Evolutionary conservation across 179 eudicot species (phyloP).

Genomic region (Beta corolliflora): DNA sequence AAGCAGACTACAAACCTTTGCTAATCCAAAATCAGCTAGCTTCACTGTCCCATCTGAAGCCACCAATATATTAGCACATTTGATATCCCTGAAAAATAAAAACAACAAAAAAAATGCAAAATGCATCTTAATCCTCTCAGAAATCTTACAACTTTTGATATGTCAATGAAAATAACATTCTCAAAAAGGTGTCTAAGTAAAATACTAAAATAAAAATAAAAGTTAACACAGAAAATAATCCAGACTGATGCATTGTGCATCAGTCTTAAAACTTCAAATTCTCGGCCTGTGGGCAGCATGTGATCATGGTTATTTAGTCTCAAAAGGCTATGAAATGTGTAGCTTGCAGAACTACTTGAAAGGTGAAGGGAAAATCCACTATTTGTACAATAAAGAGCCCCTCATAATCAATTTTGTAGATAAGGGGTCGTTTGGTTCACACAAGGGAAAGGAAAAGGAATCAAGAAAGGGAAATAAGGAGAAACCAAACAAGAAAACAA

Average conservation of each 20-base stretch:
- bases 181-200: no score
- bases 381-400: neutral
- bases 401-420: no score
- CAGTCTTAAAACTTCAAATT: neutral
- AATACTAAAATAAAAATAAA: neutral
- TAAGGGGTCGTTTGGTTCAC: no score
- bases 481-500: no score
- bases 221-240: neutral
- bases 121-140: neutral
- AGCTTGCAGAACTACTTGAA: neutral
- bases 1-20: constrained; percentile 48
- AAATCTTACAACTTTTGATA: constrained; percentile 1
- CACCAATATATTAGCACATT: constrained; percentile 90
- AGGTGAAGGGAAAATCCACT: neutral
- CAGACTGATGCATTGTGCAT: neutral
- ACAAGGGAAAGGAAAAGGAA: neutral
- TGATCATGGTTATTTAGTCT: neutral
- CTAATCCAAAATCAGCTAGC: constrained; percentile 98
- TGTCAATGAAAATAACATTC: neutral
- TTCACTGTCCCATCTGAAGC: constrained; percentile 78
- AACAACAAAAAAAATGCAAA: neutral
- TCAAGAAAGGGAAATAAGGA: neutral
- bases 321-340: neutral
- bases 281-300: neutral
- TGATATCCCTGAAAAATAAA: constrained; percentile 61